These are phyloP conservation scores for Ligustrum vulgare DNA, from an alignment of 257 asterid species.

Conservation along the genomic window DNA sequence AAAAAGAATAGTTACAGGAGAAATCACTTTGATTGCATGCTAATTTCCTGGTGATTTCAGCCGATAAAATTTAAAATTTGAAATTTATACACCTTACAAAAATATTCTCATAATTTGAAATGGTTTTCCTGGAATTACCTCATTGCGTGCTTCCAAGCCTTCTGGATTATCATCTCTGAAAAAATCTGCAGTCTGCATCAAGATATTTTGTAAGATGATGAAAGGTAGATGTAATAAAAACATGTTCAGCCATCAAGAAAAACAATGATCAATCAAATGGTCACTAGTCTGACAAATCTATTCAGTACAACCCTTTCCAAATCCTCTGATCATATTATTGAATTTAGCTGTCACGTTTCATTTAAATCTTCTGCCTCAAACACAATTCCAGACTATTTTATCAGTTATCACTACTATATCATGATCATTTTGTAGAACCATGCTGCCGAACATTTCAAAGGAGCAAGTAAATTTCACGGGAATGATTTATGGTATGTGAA, in stretches of 20 bases:
- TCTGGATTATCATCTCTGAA: constrained; percentile 96
- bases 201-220: constrained; percentile 24
- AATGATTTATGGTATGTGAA: neutral
- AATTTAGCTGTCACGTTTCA: neutral
- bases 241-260: constrained; percentile 9
- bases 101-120: neutral
- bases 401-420: neutral
- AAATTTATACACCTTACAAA: neutral
- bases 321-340: constrained; percentile 9
- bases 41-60: constrained; percentile 3
- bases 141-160: constrained; percentile 97
- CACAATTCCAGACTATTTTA: neutral
- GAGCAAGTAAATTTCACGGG: neutral
- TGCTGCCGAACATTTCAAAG: neutral
- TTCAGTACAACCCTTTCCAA: neutral
- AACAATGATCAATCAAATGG: constrained; percentile 6
- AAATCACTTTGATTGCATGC: constrained; percentile 13
- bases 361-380: neutral
- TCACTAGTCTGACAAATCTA: constrained; percentile 4
- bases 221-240: constrained; percentile 12
- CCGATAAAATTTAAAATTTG: neutral
- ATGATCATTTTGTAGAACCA: neutral
- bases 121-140: constrained; percentile 49
- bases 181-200: constrained; percentile 85
- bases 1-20: constrained; percentile 16